Conservation (phyloP, 148 eudicot species). For the Amaranthus palmeri region DNA sequence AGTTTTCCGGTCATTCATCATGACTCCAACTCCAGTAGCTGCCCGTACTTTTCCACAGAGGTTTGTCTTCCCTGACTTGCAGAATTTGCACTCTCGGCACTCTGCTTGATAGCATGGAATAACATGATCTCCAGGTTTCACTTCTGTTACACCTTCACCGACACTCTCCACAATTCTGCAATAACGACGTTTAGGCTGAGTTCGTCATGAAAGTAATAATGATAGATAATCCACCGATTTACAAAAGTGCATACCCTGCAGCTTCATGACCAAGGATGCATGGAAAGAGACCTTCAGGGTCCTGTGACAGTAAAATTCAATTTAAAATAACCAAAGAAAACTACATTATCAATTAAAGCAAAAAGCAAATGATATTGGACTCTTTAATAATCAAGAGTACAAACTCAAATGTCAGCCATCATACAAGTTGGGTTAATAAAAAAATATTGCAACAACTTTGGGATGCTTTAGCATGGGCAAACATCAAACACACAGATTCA, state of each 20-base stretch:
- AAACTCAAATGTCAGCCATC: not conserved
- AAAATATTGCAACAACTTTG: not conserved
- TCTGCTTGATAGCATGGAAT: constrained; percentile 99
- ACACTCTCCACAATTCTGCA: constrained; percentile 96
- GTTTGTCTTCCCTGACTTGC: constrained; percentile 99
- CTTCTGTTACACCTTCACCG: constrained; percentile 97
- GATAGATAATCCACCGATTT: not conserved
- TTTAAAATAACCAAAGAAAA: too few species aligned
- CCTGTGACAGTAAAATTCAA: constrained; percentile 35
- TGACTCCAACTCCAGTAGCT: constrained; percentile 97
- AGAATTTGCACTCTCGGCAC: constrained; percentile 92
- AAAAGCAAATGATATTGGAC: not conserved
- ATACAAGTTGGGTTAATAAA: not conserved
- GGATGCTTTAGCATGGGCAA: not conserved
- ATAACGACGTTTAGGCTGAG: not conserved
- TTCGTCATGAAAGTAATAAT: not conserved
- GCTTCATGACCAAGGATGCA: constrained; percentile 99
- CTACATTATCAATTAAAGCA: not conserved
- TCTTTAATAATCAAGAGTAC: not conserved
- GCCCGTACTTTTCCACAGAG: constrained; percentile 92
- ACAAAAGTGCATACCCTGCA: constrained; percentile 69
- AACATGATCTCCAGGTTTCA: constrained; percentile 94
- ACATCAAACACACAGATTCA: not conserved
- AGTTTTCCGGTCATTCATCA: constrained; percentile 92
- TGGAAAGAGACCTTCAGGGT: constrained; percentile 99